phyloP scores from a whole-genome alignment of 176 grass and related monocot species.

The bread wheat (Triticum aestivum) region DNA sequence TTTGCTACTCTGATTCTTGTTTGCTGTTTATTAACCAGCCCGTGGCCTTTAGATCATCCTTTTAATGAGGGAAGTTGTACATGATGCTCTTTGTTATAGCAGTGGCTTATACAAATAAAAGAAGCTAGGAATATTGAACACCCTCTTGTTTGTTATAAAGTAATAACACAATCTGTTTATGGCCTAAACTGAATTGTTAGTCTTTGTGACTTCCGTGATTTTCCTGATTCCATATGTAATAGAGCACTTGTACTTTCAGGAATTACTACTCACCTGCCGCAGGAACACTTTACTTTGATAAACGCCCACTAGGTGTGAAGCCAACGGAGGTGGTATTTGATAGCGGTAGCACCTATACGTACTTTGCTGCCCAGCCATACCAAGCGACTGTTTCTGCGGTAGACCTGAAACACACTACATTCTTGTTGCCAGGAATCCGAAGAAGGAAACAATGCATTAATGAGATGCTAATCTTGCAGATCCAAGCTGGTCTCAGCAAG shows the following conservation, averaged over 20 bases:
- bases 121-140: too few species aligned
- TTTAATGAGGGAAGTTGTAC: too few species aligned
- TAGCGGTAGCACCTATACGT: slow-evolving; percentile 88
- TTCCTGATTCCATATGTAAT: too few species aligned
- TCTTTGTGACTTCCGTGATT: too few species aligned
- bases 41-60: too few species aligned
- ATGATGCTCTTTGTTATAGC: too few species aligned
- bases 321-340: slow-evolving; percentile 83
- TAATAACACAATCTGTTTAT: too few species aligned
- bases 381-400: slow-evolving; percentile 81
- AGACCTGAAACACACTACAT: background rate
- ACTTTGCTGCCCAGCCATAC: slow-evolving; percentile 69
- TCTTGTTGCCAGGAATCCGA: background rate
- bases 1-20: background rate
- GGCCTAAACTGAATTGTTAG: too few species aligned
- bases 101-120: too few species aligned
- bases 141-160: too few species aligned
- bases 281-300: slow-evolving; percentile 59
- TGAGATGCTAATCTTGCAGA: slow-evolving; percentile 39
- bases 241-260: slow-evolving; percentile 30
- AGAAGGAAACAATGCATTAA: slow-evolving; percentile 18
- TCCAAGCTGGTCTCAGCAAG: slow-evolving; percentile 59
- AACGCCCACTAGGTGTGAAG: slow-evolving; percentile 45
- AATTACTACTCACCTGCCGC: slow-evolving; percentile 90
- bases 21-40: background rate